Evolutionary conservation across 2,329 filamentous ascomycete species (phyloP).

Genomic region (Xylaria arbuscula): DNA sequence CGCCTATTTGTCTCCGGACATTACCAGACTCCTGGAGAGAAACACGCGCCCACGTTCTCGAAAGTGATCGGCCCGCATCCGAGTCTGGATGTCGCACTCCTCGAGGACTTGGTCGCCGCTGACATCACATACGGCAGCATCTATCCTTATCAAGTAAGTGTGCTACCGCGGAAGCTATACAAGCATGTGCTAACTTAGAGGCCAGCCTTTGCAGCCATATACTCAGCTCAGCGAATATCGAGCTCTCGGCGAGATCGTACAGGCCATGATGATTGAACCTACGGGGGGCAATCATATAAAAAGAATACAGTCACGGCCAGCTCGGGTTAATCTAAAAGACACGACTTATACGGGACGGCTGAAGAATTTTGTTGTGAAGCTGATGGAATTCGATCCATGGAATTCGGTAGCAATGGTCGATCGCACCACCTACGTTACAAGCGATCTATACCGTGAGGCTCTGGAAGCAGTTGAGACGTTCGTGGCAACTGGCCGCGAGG

Average conservation of each 20-base stretch:
- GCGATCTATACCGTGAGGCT: conserved; percentile 34
- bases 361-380: conserved; percentile 43
- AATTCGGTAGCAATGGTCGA: not conserved
- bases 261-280: conserved; percentile 49
- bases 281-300: conserved; percentile 30
- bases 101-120: conserved; percentile 39
- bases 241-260: conserved; percentile 48
- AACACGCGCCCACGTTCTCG: conserved; percentile 26
- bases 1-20: conserved; percentile 56
- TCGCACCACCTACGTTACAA: conserved; percentile 37
- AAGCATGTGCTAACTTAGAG: conserved; percentile 30
- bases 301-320: conserved; percentile 28
- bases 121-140: conserved; percentile 35
- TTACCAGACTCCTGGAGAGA: conserved; percentile 33
- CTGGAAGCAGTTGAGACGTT: conserved; percentile 26
- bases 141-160: conserved; percentile 46
- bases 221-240: conserved; percentile 49
- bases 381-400: conserved; percentile 47
- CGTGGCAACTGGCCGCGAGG: conserved; percentile 12
- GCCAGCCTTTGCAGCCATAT: conserved; percentile 46
- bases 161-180: not conserved
- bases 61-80: conserved; percentile 46
- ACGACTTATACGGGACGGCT: conserved; percentile 40
- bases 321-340: conserved; percentile 34
- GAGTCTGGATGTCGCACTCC: conserved; percentile 14